Base-by-base conservation (phyloP, 1,284 basidiomycete species). In the Malassezia obtusa region DNA sequence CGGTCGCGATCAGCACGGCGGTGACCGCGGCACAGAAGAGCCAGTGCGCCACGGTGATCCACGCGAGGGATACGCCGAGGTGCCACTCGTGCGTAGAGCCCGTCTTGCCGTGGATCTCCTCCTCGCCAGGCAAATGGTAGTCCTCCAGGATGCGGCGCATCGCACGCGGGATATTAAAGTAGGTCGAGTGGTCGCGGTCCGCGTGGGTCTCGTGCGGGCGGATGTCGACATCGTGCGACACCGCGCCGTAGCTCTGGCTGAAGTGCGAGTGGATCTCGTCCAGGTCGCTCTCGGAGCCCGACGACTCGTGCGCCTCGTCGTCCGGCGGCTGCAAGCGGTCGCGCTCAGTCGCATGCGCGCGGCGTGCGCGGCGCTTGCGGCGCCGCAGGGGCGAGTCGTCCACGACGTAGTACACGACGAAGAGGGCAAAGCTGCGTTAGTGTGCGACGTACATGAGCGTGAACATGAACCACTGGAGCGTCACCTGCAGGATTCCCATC, bases 391-490 rank as follows among this genome's bases (percentile, higher is more conserved):
- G 41, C 21, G 25, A 5, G 15, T n/a, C 19, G 15, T 40, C 30
- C 62, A 79, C 76, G 0, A 91, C 91, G 70, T 89, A 98, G 79
- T 91, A 98, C 40, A 86, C 77, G 75, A 98, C 84, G 77, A 87
- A 98, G 3, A 43, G n/a, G 96, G 81, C 1, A 90, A 80, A 54
- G 94, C 79, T 43, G 89, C 94, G 64, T 35, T 7, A 22, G 17
- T 11, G 26, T 15, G 26, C 3, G 14, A 79, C 85, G 58, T 61
- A 91, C 90, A 95, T 83, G 55, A 86, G 60, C 14, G 80, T 82
- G 76, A 96, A 96, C 60, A 90, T 78, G 38, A 83, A 75, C 89
- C 89, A 96, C 73, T 91, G 88, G 22, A 86, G 65, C 11, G 79
- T 78, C 17, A 95, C 83, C 76, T 94, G 90, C 1, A 88, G 73